Evolutionary conservation across 345 rosid species (phyloP), one percentile per base, ranked within the genome.

Genomic region (Kandelia obovata): DNA sequence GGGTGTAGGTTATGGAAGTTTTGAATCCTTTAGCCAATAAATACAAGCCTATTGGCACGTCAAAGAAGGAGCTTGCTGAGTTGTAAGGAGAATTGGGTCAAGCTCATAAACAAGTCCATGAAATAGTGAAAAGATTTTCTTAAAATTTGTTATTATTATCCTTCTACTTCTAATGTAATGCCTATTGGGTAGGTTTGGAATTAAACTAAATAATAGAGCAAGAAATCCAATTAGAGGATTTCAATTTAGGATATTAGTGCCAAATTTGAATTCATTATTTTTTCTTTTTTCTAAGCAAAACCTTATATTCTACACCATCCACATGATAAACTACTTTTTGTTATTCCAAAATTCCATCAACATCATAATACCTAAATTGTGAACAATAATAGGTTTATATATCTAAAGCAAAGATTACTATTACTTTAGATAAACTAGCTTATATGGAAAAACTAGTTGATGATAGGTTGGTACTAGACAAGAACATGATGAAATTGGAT

Each of bases 351-450:
- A 57, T 60, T 25, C 56, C 65, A 43, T 77, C 39, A 52, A 16
- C 34, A n/a, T 72, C 58, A 35, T 73, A n/a, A n/a, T 37, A 53
- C 34, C 66, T 72, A 68, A 21, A 65, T 5, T 25, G 3, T 62
- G 78, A 56, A 62, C 65, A 43, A 71, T 66, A 60, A 82, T 87
- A 94, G 97, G 97, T 95, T 77, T 97, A 91, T 78, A 80, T 89
- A 74, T 95, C 97, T 52, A 97, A 95, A 80, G 99, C 93, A 67
- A 88, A 96, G 85, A 96, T 95, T 76, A 58, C 88, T 67, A 80
- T 93, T 62, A 96, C 99, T 66, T 81, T 95, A 77, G 91, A 91
- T 57, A 95, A 89, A 85, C 86, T 91, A 69, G 99, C 99, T 73
- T 77, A 91, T 80, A 88, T 91, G 99, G 99, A 91, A 79, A 80